phyloP scores from a whole-genome alignment of 1,284 basidiomycete genomes.

The Crepidotus sp. region DNA sequence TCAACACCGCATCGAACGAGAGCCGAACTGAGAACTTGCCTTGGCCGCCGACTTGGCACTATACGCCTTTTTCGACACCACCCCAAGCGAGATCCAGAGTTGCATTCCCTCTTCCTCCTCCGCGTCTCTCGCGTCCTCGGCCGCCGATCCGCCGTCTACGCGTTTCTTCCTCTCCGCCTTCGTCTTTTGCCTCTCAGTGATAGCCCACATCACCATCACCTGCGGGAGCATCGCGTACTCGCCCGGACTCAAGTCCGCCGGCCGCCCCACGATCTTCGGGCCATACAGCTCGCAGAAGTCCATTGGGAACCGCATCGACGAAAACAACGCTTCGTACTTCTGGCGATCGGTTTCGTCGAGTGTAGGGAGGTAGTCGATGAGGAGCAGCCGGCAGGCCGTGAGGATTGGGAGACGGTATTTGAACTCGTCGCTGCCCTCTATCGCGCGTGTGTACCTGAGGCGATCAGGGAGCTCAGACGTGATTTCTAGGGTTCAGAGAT shows the following conservation, averaged over 20 bases:
- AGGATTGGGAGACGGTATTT: constrained; percentile 12
- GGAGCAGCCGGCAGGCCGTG: constrained; percentile 11
- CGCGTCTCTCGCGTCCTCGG: neutral
- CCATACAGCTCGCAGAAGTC: constrained; percentile 13
- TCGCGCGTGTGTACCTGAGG: constrained; percentile 10
- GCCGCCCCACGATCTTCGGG: constrained; percentile 12
- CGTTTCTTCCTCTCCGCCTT: constrained; percentile 8
- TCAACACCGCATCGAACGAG: no score
- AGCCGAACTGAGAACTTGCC: no score
- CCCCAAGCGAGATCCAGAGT: constrained; percentile 14
- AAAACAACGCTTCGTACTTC: constrained; percentile 8
- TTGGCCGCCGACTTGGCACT: constrained; percentile 8
- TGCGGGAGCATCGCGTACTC: constrained; percentile 13
- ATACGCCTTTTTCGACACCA: constrained; percentile 10
- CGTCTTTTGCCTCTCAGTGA: constrained; percentile 4
- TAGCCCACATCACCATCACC: constrained; percentile 10
- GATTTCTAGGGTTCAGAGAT: constrained; percentile 13
- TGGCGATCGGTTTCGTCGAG: constrained; percentile 6
- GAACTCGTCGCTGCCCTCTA: constrained; percentile 11
- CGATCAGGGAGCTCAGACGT: constrained; percentile 4
- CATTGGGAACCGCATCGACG: constrained; percentile 6
- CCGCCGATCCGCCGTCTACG: no score
- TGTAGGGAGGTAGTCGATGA: constrained; percentile 11
- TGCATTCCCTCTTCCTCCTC: constrained; percentile 9
- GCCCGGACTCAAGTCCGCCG: constrained; percentile 14